Conservation (phyloP, 345 rosid genomes). For the Trapa incisa region DNA sequence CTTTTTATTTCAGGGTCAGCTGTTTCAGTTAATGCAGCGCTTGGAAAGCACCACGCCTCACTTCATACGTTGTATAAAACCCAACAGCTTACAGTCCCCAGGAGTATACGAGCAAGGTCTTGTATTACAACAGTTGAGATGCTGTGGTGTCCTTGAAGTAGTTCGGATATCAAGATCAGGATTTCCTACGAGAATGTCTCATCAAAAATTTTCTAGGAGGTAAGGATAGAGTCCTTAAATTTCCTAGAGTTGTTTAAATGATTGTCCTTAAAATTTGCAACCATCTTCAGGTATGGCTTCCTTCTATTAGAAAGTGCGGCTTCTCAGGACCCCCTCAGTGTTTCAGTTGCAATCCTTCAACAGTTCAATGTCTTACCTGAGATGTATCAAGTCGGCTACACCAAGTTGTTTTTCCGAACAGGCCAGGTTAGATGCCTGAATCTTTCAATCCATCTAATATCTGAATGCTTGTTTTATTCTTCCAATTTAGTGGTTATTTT, state of each 20-base stretch:
- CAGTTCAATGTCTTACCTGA: conserved; percentile 92
- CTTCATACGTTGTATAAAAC: conserved; percentile 95
- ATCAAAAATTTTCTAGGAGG: conserved; percentile 95
- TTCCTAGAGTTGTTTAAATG: not conserved
- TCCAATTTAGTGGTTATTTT: not conserved
- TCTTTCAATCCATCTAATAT: not conserved
- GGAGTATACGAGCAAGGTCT: conserved; percentile 84
- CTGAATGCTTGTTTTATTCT: not conserved
- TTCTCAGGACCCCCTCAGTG: conserved; percentile 83
- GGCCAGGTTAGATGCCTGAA: conserved; percentile 58
- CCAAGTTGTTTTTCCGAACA: conserved; percentile 86
- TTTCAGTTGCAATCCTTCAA: conserved; percentile 97
- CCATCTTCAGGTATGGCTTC: conserved; percentile 75
- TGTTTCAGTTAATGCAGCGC: conserved; percentile 93
- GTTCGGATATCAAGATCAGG: conserved; percentile 97
- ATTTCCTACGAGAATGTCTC: conserved; percentile 94
- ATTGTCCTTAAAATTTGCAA: not conserved
- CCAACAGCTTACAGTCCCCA: conserved; percentile 80
- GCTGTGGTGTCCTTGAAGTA: conserved; percentile 98
- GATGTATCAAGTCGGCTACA: conserved; percentile 99
- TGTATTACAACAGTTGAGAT: conserved; percentile 86
- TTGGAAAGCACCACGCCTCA: conserved; percentile 90
- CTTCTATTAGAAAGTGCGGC: conserved; percentile 71
- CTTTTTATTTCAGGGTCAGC: conserved; percentile 49
- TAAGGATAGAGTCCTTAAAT: conserved; percentile 11